Conservation (phyloP, 2,329 filamentous ascomycete species). For the Paecilomyces fulvus region DNA sequence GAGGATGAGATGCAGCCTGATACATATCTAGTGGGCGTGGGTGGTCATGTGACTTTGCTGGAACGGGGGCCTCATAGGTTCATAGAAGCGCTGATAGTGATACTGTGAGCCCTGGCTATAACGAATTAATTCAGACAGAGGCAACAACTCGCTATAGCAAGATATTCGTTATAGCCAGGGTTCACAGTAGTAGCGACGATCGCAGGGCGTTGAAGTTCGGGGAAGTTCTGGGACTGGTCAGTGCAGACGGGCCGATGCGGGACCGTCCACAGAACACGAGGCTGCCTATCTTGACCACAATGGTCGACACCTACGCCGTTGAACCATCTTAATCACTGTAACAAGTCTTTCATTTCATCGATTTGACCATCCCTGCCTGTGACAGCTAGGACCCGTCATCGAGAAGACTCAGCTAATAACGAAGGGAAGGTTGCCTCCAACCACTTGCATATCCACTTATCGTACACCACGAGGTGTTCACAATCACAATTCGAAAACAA, state of each 20-base stretch:
- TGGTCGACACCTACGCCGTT: background rate
- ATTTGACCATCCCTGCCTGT: background rate
- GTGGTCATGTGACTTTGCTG: slow-evolving; percentile 8
- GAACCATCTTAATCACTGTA: background rate
- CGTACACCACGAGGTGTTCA: background rate
- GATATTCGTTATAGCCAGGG: no score
- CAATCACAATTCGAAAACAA: background rate
- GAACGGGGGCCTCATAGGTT: background rate
- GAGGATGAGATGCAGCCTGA: slow-evolving; percentile 33
- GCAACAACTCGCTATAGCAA: no score
- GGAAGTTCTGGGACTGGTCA: background rate
- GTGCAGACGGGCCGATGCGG: background rate
- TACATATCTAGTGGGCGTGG: slow-evolving; percentile 13
- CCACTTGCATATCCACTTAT: background rate
- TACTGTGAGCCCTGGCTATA: no score
- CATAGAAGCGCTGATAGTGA: background rate
- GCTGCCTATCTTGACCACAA: background rate
- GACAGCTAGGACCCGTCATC: background rate
- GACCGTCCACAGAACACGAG: background rate
- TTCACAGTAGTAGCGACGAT: no score
- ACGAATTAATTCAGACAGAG: no score
- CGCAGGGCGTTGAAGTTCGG: background rate
- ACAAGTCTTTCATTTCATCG: background rate
- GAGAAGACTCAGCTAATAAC: background rate
- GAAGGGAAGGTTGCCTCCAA: background rate